phyloP scores from a whole-genome alignment of 1,284 basidiomycete species.

The Laetiporus sulphureus region DNA sequence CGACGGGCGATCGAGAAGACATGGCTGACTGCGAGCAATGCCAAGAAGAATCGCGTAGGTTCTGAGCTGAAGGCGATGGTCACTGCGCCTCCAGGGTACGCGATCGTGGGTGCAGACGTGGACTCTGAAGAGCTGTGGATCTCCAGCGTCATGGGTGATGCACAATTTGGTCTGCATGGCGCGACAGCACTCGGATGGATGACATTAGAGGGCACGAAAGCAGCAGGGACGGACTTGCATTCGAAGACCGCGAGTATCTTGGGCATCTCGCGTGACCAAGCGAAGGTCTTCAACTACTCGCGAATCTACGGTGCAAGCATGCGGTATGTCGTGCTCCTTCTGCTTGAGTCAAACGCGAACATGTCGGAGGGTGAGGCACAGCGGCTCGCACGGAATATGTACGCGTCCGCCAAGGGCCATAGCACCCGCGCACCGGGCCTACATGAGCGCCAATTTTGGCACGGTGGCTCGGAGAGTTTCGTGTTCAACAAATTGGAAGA shows the following conservation, averaged over 20 bases:
- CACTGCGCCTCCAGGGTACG: conserved; percentile 87
- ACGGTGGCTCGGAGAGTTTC: conserved; percentile 92
- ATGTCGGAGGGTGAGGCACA: conserved; percentile 80
- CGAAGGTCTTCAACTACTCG: conserved; percentile 99
- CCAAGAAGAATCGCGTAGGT: conserved; percentile 90
- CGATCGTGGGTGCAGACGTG: conserved; percentile 96
- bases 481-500: conserved; percentile 99
- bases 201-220: conserved; percentile 98
- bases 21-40: conserved; percentile 97
- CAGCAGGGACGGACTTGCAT: conserved; percentile 92
- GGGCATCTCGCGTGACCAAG: conserved; percentile 90
- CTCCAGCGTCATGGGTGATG: conserved; percentile 97
- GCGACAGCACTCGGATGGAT: conserved; percentile 99
- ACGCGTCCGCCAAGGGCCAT: conserved; percentile 91
- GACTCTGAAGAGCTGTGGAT: conserved; percentile 99
- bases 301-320: conserved; percentile 98
- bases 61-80: conserved; percentile 99
- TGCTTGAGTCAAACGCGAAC: conserved; percentile 81
- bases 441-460: conserved; percentile 88
- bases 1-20: conserved; percentile 97
- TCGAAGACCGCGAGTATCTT: conserved; percentile 95
- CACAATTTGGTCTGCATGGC: conserved; percentile 96
- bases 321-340: conserved; percentile 85
- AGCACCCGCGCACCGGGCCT: conserved; percentile 70
- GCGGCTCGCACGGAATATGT: conserved; percentile 79